Percentiles rank a stretch among this genome's conserved stretches.
Conservation (phyloP, 2,329 filamentous ascomycete genomes). For the Xylariaceae sp. region DNA sequence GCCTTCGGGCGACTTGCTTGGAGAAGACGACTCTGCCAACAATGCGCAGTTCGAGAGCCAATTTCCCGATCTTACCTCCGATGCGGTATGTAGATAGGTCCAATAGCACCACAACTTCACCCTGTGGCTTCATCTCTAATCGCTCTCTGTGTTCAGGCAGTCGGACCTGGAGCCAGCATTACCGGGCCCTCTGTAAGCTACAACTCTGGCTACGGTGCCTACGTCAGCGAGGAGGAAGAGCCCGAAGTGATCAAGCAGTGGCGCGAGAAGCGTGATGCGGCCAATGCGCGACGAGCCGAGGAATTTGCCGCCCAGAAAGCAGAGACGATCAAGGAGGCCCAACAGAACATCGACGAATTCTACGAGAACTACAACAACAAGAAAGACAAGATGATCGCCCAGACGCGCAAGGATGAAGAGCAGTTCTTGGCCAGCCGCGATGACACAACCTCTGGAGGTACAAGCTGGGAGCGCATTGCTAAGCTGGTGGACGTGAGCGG, state of each 20-base stretch:
- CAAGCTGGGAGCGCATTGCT: slow-evolving; percentile 96
- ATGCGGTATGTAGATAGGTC: slow-evolving; percentile 53
- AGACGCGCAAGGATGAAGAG: slow-evolving; percentile 87
- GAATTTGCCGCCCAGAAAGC: slow-evolving; percentile 76
- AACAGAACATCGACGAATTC: slow-evolving; percentile 95
- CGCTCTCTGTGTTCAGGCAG: slow-evolving; percentile 44
- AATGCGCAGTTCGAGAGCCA: slow-evolving; percentile 70
- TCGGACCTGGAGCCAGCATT: slow-evolving; percentile 72
- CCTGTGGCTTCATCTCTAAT: slow-evolving; percentile 14
- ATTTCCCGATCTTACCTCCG: slow-evolving; percentile 73
- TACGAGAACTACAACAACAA: slow-evolving; percentile 99
- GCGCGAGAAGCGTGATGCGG: slow-evolving; percentile 82
- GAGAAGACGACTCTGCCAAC: slow-evolving; percentile 47
- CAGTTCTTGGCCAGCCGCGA: slow-evolving; percentile 85
- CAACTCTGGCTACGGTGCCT: slow-evolving; percentile 57
- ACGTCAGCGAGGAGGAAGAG: slow-evolving; percentile 66
- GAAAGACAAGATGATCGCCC: slow-evolving; percentile 86
- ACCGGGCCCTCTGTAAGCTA: slow-evolving; percentile 64
- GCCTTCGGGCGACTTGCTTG: slow-evolving; percentile 65
- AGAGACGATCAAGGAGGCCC: slow-evolving; percentile 82
- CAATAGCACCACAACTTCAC: neutral
- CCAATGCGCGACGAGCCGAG: slow-evolving; percentile 77
- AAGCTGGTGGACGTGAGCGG: slow-evolving; percentile 97
- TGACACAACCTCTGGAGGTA: slow-evolving; percentile 89
- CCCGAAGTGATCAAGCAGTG: slow-evolving; percentile 85